Percentiles rank a stretch among this genome's conserved stretches.
Evolutionary conservation across 257 asterid genomes (phyloP).

Genomic region (Rhazya stricta): DNA sequence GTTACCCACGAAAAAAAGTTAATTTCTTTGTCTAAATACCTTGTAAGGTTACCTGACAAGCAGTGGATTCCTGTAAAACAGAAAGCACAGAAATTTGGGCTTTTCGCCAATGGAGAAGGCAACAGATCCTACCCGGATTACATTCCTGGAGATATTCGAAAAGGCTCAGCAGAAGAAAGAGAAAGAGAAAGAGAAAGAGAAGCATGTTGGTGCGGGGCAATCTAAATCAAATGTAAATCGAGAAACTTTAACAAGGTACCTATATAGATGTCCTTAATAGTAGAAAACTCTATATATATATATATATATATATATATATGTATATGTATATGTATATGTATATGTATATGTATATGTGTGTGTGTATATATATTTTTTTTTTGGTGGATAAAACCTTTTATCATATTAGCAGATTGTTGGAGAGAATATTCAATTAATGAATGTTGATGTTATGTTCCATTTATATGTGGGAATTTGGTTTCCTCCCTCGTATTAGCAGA

Average conservation of each 20-base stretch:
- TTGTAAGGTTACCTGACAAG: slow-evolving; percentile 71
- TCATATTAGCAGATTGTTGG: neutral
- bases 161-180: slow-evolving; percentile 86
- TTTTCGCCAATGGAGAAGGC: slow-evolving; percentile 65
- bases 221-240: no score
- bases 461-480: neutral
- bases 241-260: neutral
- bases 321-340: no score
- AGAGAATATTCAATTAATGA: neutral
- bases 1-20: slow-evolving; percentile 16
- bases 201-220: slow-evolving; percentile 31
- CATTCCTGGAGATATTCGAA: slow-evolving; percentile 95
- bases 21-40: slow-evolving; percentile 40
- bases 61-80: slow-evolving; percentile 42
- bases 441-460: no score
- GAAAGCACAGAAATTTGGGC: slow-evolving; percentile 36
- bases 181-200: slow-evolving; percentile 42
- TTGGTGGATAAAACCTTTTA: neutral
- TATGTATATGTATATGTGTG: no score
- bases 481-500: neutral
- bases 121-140: slow-evolving; percentile 55
- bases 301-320: no score
- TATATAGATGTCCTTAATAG: neutral
- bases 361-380: no score
- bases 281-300: neutral